Percentiles rank a stretch among this genome's conserved stretches.
Conservation (phyloP, 2,329 filamentous ascomycete species). For the Pseudomassariella vexata region DNA sequence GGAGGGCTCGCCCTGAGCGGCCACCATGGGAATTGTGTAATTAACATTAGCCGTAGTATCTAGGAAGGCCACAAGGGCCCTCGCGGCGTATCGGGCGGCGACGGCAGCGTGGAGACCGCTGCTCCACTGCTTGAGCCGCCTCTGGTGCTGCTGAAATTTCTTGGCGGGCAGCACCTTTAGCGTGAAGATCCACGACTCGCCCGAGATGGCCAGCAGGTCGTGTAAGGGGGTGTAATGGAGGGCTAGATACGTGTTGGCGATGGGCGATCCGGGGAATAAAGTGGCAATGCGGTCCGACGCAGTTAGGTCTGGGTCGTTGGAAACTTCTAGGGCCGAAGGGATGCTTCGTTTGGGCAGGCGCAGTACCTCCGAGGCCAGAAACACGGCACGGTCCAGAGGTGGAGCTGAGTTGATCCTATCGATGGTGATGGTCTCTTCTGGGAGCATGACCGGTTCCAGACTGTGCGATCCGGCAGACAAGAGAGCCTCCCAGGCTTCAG, state of each 20-base stretch:
- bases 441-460: constrained; percentile 20
- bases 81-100: constrained; percentile 45
- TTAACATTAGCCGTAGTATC: constrained; percentile 16
- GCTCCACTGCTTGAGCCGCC: constrained; percentile 33
- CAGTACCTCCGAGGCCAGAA: constrained; percentile 21
- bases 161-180: constrained; percentile 41
- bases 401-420: constrained; percentile 26
- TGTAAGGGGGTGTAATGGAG: constrained; percentile 54
- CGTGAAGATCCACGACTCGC: constrained; percentile 53
- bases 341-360: constrained; percentile 17
- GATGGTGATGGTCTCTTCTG: constrained; percentile 26
- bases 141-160: constrained; percentile 40
- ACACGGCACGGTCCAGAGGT: constrained; percentile 19
- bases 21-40: constrained; percentile 4
- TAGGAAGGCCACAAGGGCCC: constrained; percentile 42
- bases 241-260: constrained; percentile 49
- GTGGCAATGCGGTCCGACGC: constrained; percentile 25
- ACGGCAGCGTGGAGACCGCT: constrained; percentile 30
- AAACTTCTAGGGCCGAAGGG: constrained; percentile 13
- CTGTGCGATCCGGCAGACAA: constrained; percentile 19
- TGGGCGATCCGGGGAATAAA: constrained; percentile 38
- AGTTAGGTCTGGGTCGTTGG: constrained; percentile 12
- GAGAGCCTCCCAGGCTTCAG: constrained; percentile 39
- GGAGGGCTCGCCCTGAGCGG: background rate
- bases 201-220: constrained; percentile 50